Evolutionary conservation across 345 rosid genomes (phyloP).

Genomic region (Cardiospermum halicacabum): DNA sequence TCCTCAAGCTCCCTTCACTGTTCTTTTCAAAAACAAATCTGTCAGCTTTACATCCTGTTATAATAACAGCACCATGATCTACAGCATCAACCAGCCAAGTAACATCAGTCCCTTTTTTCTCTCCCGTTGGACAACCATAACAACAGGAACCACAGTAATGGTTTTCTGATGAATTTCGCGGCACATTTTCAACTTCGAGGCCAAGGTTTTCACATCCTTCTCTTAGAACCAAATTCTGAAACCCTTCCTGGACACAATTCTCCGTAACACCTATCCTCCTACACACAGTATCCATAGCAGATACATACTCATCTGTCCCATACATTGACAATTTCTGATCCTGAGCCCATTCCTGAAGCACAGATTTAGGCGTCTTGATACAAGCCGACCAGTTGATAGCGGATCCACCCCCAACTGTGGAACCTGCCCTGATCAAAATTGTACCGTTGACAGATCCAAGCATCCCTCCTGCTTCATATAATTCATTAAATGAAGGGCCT

Average conservation of each 20-base stretch:
- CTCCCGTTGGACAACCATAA: slow-evolving; percentile 74
- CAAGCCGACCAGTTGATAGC: slow-evolving; percentile 90
- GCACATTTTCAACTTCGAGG: slow-evolving; percentile 38
- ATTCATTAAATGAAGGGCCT: slow-evolving; percentile 47
- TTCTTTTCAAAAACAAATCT: slow-evolving; percentile 45
- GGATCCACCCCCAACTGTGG: slow-evolving; percentile 88
- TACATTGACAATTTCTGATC: slow-evolving; percentile 42
- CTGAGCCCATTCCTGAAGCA: slow-evolving; percentile 73
- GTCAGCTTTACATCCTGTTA: slow-evolving; percentile 85
- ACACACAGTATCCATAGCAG: slow-evolving; percentile 69
- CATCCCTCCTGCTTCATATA: slow-evolving; percentile 70
- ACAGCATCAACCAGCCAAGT: slow-evolving; percentile 92
- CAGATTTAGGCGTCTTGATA: slow-evolving; percentile 56
- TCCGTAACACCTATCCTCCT: slow-evolving; percentile 68
- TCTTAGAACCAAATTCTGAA: slow-evolving; percentile 72
- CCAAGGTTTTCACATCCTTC: slow-evolving; percentile 80
- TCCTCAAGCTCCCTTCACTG: slow-evolving; percentile 22
- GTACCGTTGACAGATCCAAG: slow-evolving; percentile 39
- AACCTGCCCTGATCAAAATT: slow-evolving; percentile 52
- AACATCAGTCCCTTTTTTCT: slow-evolving; percentile 71
- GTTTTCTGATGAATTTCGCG: slow-evolving; percentile 62
- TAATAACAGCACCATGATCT: slow-evolving; percentile 53
- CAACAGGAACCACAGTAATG: slow-evolving; percentile 90
- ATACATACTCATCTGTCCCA: slow-evolving; percentile 37
- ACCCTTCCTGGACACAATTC: slow-evolving; percentile 48